A percentile compares a stretch with the other conserved stretches of the same genome.
Evolutionary conservation across 2,329 filamentous ascomycete genomes (phyloP).

Genomic region (Aureobasidium sp.): DNA sequence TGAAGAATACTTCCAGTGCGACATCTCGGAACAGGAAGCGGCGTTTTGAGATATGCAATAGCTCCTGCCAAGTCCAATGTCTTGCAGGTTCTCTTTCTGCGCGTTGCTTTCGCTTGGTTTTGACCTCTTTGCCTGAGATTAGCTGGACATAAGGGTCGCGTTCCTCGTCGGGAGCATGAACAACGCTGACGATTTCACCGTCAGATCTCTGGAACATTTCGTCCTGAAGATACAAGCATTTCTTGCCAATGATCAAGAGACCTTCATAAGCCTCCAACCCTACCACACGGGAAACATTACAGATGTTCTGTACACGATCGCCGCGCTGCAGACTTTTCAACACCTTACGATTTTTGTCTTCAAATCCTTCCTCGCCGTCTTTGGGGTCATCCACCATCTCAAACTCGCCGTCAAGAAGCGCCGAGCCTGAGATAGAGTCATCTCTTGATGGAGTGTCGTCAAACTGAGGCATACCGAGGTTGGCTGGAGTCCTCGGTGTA

Average conservation of each 20-base stretch:
- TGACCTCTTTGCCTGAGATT: slow-evolving; percentile 69
- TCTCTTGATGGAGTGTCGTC: slow-evolving; percentile 32
- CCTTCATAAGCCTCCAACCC: slow-evolving; percentile 92
- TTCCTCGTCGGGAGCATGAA: slow-evolving; percentile 86
- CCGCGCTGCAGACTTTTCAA: slow-evolving; percentile 88
- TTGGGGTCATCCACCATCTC: slow-evolving; percentile 93
- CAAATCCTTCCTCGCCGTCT: slow-evolving; percentile 75
- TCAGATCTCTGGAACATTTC: slow-evolving; percentile 93
- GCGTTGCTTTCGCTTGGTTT: slow-evolving; percentile 44
- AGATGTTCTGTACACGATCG: slow-evolving; percentile 87
- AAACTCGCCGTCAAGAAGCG: slow-evolving; percentile 74
- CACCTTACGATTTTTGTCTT: slow-evolving; percentile 97
- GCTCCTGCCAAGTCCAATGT: slow-evolving; percentile 89
- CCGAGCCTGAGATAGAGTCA: slow-evolving; percentile 36
- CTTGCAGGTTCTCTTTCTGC: slow-evolving; percentile 63
- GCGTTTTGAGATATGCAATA: slow-evolving; percentile 92
- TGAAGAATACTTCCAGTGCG: slow-evolving; percentile 94
- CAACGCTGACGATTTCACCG: slow-evolving; percentile 93
- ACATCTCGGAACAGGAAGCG: slow-evolving; percentile 94
- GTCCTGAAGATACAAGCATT: slow-evolving; percentile 88
- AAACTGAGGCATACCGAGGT: not conserved
- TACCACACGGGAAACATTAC: slow-evolving; percentile 90
- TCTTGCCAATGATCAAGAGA: slow-evolving; percentile 85
- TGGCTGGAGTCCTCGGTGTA: slow-evolving; percentile 1
- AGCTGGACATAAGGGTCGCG: slow-evolving; percentile 93